Evolutionary conservation across 441 rosid species (phyloP).

Genomic region (Erodium texanum): DNA sequence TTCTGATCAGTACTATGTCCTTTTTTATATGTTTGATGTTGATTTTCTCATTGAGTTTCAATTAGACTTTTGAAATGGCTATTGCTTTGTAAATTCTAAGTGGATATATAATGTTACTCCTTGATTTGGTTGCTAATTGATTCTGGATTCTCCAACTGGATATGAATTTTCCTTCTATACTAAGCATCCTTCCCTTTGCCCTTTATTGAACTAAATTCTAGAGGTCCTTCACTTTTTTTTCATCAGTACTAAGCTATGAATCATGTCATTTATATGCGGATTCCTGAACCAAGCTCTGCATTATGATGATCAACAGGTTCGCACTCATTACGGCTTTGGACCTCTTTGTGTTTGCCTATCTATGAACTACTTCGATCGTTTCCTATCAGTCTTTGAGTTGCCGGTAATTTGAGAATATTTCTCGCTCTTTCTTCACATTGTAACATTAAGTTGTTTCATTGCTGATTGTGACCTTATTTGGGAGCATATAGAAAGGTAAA

Average conservation of each 20-base stretch:
- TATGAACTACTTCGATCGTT: constrained; percentile 38
- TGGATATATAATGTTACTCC: constrained; percentile 1
- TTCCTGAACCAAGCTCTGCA: background rate
- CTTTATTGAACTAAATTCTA: background rate
- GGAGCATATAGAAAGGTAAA: constrained; percentile 33
- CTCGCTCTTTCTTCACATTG: background rate
- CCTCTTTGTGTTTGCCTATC: constrained; percentile 28
- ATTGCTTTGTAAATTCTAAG: constrained; percentile 8
- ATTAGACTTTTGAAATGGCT: background rate
- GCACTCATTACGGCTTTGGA: constrained; percentile 32
- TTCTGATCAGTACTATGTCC: constrained; percentile 4
- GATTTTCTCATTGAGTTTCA: background rate
- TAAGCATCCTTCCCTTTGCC: background rate
- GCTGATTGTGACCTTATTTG: constrained; percentile 10
- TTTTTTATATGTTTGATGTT: background rate
- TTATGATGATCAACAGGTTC: constrained; percentile 32
- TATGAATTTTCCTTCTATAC: background rate
- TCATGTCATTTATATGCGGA: constrained; percentile 7
- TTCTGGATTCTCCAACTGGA: background rate
- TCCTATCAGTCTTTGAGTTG: constrained; percentile 34
- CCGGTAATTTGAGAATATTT: constrained; percentile 31
- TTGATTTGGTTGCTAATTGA: background rate
- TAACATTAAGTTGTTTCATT: background rate
- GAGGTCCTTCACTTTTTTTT: background rate
- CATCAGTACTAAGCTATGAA: no score